Conservation (phyloP, 2,329 filamentous ascomycete genomes). For the Colletotrichum tamarilloi region DNA sequence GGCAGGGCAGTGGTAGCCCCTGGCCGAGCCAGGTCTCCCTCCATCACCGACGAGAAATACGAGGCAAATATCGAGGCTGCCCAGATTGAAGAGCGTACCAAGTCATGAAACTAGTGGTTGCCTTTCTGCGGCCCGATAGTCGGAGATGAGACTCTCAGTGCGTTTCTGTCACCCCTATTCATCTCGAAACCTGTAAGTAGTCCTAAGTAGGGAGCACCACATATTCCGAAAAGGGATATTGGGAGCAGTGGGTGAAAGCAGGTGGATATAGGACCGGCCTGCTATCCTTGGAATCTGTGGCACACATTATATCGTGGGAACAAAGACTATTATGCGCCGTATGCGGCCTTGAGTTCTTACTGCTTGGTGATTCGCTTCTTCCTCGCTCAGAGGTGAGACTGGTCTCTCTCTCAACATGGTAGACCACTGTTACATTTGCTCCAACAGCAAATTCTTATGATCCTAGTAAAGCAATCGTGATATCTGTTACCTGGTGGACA, state of each 20-base stretch:
- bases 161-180: neutral
- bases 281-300: neutral
- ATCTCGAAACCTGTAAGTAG: neutral
- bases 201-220: too few relatives aligned
- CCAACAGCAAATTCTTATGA: neutral
- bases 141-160: neutral
- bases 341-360: neutral
- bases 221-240: neutral
- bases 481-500: neutral
- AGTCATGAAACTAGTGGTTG: constrained; percentile 15
- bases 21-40: constrained; percentile 21
- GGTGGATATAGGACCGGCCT: too few relatives aligned
- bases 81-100: constrained; percentile 15
- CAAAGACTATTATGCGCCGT: constrained; percentile 4
- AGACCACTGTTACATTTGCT: neutral
- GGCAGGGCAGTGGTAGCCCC: constrained; percentile 19
- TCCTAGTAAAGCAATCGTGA: neutral
- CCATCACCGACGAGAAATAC: constrained; percentile 31
- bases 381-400: neutral
- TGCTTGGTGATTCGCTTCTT: constrained; percentile 7
- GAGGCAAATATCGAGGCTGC: constrained; percentile 32
- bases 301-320: neutral
- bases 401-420: neutral
- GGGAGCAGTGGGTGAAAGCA: neutral
- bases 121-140: neutral